phyloP scores from a whole-genome alignment of 2,329 filamentous ascomycete species.

The Paramyrothecium sp. region DNA sequence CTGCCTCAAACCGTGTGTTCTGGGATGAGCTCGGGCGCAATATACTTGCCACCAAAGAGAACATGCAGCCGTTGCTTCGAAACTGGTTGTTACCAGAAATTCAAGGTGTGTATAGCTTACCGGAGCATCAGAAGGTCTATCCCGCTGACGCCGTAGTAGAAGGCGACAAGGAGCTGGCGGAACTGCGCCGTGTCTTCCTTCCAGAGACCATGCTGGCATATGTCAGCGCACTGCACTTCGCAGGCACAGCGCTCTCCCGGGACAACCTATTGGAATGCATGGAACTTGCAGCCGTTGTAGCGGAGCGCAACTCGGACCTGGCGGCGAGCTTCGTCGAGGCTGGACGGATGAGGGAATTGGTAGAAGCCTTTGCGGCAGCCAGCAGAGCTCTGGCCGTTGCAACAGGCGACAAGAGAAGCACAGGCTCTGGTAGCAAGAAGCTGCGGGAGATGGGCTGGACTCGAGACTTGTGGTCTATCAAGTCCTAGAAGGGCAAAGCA shows the following conservation, averaged over 20 bases:
- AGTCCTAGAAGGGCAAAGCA: slow-evolving; percentile 14
- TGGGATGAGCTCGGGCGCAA: slow-evolving; percentile 53
- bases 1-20: slow-evolving; percentile 43
- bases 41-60: slow-evolving; percentile 53
- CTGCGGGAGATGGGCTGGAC: slow-evolving; percentile 62
- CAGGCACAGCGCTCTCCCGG: slow-evolving; percentile 70
- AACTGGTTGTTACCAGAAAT: slow-evolving; percentile 60
- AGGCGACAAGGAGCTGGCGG: slow-evolving; percentile 60
- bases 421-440: slow-evolving; percentile 54
- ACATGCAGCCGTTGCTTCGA: slow-evolving; percentile 60
- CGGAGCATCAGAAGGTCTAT: too few relatives aligned
- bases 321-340: slow-evolving; percentile 62
- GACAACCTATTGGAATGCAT: slow-evolving; percentile 81
- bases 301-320: slow-evolving; percentile 67
- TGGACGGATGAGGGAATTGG: slow-evolving; percentile 70
- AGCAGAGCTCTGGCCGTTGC: slow-evolving; percentile 68
- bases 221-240: slow-evolving; percentile 76
- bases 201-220: slow-evolving; percentile 86
- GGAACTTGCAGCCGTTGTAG: slow-evolving; percentile 76
- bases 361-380: slow-evolving; percentile 72
- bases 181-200: slow-evolving; percentile 74
- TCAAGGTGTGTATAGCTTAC: slow-evolving; percentile 47
- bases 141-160: slow-evolving; percentile 28
- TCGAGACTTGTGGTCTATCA: slow-evolving; percentile 60
- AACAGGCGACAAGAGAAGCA: slow-evolving; percentile 51